Evolutionary conservation across 345 rosid species (phyloP), one percentile per base, ranked within the genome.

Genomic region (Trapa incisa): DNA sequence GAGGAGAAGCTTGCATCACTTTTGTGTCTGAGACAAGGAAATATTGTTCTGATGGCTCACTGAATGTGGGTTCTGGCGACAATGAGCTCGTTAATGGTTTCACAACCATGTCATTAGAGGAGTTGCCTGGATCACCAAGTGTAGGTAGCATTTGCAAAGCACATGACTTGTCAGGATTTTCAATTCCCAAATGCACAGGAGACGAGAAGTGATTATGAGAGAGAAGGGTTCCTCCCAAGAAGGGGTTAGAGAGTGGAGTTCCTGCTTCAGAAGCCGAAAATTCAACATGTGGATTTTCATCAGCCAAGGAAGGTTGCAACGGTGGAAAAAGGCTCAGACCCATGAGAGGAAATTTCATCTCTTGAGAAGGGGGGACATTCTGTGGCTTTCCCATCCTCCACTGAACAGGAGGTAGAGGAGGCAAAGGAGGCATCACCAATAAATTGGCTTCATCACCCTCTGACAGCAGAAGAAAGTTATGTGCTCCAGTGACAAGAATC

Each of bases 331-430:
- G 67, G 41, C 61, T 77, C 61, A 68, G 70, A 71, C 74, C 75
- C 65, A 70, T 75, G 68, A 71, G 79, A 11, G 65, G 68, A 65
- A 72, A 39, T 71, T 80, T 84, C 37, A 71, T 74, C 73, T 81
- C 76, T 45, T 73, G 73, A 73, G 71, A 65, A 39, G 47, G 71
- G 41, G 74, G 73, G 80, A 74, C 68, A 66, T 81, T 75, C 74
- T 74, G 89, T 77, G 71, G 72, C 80, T 80, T 89, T 65, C 93
- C 90, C 48, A 82, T 47, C 71, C 83, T 86, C 98, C 96, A 89
- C 54, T 92, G 93, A 86, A 90, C 78, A 69, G 97, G 96, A 75
- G 96, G 96, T 72, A 87, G 79, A 75, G 98, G 96, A 0, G 96
- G 92, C 78, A 92, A 68, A 41, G 96, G 96, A 48, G 96, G 98